These are phyloP conservation scores for Hypoxylon rickii DNA, from an alignment of 495 filamentous ascomycete genomes.

Conservation along the genomic window DNA sequence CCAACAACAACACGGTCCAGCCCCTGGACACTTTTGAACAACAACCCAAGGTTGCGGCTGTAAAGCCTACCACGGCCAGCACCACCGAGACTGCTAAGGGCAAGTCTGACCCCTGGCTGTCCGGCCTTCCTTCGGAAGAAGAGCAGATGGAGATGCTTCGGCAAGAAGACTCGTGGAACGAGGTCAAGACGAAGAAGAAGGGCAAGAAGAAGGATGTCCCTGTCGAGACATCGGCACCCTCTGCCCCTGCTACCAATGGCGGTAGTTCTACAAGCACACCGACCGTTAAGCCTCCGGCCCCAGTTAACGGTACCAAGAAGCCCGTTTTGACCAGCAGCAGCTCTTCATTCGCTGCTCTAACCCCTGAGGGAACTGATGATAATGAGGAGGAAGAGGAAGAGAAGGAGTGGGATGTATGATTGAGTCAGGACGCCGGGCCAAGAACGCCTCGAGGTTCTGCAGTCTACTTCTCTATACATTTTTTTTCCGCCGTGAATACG, in stretches of 20 bases:
- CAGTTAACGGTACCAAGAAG: slow-evolving; percentile 40
- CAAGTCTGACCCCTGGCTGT: slow-evolving; percentile 54
- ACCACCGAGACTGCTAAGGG: slow-evolving; percentile 30
- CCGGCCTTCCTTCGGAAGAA: slow-evolving; percentile 76
- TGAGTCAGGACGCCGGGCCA: neutral
- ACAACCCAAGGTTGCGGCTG: slow-evolving; percentile 36
- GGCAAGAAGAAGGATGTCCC: slow-evolving; percentile 49
- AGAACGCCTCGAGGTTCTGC: neutral
- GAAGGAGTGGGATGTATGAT: slow-evolving; percentile 56
- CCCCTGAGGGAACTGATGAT: slow-evolving; percentile 43
- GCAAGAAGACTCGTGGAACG: slow-evolving; percentile 72
- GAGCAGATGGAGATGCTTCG: slow-evolving; percentile 77
- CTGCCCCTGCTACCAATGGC: slow-evolving; percentile 29
- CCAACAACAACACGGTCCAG: slow-evolving; percentile 53
- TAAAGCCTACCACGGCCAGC: slow-evolving; percentile 29
- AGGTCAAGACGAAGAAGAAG: slow-evolving; percentile 70
- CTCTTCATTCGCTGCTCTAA: slow-evolving; percentile 56
- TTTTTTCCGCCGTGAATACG: slow-evolving; percentile 31
- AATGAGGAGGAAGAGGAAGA: slow-evolving; percentile 50
- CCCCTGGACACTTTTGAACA: slow-evolving; percentile 78
- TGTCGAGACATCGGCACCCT: slow-evolving; percentile 26
- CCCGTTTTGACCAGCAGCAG: slow-evolving; percentile 36
- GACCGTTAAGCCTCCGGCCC: slow-evolving; percentile 38
- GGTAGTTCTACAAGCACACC: slow-evolving; percentile 25
- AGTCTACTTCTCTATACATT: slow-evolving; percentile 31